Base-by-base conservation (phyloP, 1,284 basidiomycete species). In the Pseudozyma thailandica region DNA sequence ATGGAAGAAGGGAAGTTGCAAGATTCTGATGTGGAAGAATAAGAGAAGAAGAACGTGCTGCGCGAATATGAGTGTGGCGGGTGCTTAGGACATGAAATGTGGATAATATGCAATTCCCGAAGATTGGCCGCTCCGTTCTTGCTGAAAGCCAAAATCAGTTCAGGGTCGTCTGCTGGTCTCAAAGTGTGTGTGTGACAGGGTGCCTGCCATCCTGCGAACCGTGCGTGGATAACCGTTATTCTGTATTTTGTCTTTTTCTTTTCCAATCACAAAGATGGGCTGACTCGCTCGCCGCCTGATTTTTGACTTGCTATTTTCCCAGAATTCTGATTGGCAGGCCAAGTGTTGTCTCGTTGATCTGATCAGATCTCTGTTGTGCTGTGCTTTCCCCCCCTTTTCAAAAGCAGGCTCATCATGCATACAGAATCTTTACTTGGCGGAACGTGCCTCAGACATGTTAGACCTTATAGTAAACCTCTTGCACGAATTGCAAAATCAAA, bases 261-360 rank as follows among this genome's bases (percentile, higher is more conserved):
- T 38, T 38, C 37, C 37, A 18, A 38, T 41, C 9, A 12, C 39
- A 41, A 9, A 41, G 23, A 41, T 41, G 20, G 13, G 18, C 12
- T 50, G n/a, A n/a, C n/a, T n/a, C n/a, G n/a, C n/a, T n/a, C n/a
- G n/a, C n/a, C n/a, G n/a, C n/a, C n/a, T n/a, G n/a, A n/a, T n/a
- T n/a, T n/a, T n/a, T n/a, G n/a, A n/a, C n/a, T n/a, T n/a, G n/a
- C n/a, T n/a, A n/a, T n/a, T n/a, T n/a, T n/a, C n/a, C n/a, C n/a
- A n/a, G n/a, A n/a, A n/a, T n/a, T n/a, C n/a, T n/a, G 49, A 50
- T 50, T 50, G 48, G 37, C 9, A 50, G 35, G 26, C 49, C 15
- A 42, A 20, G 16, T 15, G 6, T 25, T 12, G 4, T n/a, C 8
- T 27, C 26, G 44, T 33, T 44, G 23, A 45, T 52, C 50, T 52